Evolutionary conservation across 768 basidiomycete species (phyloP).

Genomic region (Tylopilus vinaceipallidus): DNA sequence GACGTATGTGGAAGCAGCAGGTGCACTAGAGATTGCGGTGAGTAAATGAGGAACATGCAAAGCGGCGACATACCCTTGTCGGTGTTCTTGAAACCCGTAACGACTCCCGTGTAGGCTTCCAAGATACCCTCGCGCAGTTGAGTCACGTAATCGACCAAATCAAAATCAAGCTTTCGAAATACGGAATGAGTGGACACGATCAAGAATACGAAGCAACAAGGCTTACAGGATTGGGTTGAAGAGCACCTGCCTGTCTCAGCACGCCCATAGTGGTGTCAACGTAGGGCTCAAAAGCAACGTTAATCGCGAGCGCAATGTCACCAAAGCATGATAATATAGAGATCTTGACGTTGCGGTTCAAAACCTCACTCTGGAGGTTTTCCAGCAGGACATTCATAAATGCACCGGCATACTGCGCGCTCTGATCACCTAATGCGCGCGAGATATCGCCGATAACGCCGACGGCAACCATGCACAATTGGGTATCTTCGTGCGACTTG

Average conservation of each 20-base stretch:
- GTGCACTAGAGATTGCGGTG: conserved; percentile 4
- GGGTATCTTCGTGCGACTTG: conserved; percentile 90
- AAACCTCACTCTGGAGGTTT: conserved; percentile 84
- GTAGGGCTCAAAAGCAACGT: conserved; percentile 82
- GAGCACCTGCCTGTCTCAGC: conserved; percentile 82
- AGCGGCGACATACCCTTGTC: conserved; percentile 53
- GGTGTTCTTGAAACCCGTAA: conserved; percentile 85
- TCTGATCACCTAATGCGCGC: conserved; percentile 86
- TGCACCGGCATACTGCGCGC: conserved; percentile 74
- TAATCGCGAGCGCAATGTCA: conserved; percentile 93
- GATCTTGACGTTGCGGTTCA: conserved; percentile 95
- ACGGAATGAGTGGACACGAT: conserved; percentile 1
- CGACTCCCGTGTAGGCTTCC: conserved; percentile 95
- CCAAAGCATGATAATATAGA: conserved; percentile 95
- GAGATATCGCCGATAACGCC: conserved; percentile 95
- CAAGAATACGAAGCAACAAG: neutral
- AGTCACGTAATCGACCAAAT: conserved; percentile 89
- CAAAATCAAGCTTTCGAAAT: conserved; percentile 66
- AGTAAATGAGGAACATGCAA: neutral
- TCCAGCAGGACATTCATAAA: conserved; percentile 94
- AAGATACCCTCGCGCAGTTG: conserved; percentile 91
- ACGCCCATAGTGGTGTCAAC: conserved; percentile 89
- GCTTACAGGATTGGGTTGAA: conserved; percentile 84
- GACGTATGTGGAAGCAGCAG: conserved; percentile 65
- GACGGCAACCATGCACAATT: conserved; percentile 92